phyloP scores from a whole-genome alignment of 1,284 basidiomycete species.

The Somion occarium region DNA sequence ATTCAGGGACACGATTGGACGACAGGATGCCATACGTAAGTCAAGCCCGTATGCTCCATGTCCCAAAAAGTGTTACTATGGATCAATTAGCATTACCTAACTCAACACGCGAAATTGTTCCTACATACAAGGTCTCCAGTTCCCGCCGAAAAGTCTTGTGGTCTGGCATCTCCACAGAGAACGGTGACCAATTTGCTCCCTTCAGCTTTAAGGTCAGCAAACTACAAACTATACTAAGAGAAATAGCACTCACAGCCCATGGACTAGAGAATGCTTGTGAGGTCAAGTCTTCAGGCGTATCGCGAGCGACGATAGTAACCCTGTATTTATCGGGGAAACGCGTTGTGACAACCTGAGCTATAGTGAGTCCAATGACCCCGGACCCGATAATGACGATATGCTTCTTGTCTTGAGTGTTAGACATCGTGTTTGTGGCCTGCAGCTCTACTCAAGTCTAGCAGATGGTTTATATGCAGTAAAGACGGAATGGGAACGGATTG shows the following conservation, averaged over 20 bases:
- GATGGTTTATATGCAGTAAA: not conserved
- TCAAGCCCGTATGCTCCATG: constrained; percentile 43
- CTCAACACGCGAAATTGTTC: not conserved
- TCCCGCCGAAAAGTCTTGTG: constrained; percentile 37
- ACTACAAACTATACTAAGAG: not conserved
- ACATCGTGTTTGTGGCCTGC: not conserved
- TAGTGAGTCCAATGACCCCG: constrained; percentile 45
- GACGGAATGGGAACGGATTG: too few species aligned
- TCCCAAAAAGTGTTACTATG: constrained; percentile 44
- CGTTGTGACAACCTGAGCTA: constrained; percentile 35
- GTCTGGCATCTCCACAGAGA: constrained; percentile 33
- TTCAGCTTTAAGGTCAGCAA: constrained; percentile 19
- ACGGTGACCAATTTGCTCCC: constrained; percentile 68
- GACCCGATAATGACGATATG: constrained; percentile 47
- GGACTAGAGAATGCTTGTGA: constrained; percentile 63
- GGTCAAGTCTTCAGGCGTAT: constrained; percentile 57
- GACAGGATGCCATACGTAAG: constrained; percentile 31
- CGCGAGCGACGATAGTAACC: constrained; percentile 60
- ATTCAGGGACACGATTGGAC: not conserved
- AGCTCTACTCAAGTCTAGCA: too few species aligned
- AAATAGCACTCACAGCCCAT: constrained; percentile 50
- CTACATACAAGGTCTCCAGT: constrained; percentile 38
- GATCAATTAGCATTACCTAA: constrained; percentile 4
- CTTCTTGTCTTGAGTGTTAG: constrained; percentile 2
- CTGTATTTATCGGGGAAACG: constrained; percentile 27